Conservation (phyloP, 2,329 filamentous ascomycete species). For the Ophiocordyceps robertsii region DNA sequence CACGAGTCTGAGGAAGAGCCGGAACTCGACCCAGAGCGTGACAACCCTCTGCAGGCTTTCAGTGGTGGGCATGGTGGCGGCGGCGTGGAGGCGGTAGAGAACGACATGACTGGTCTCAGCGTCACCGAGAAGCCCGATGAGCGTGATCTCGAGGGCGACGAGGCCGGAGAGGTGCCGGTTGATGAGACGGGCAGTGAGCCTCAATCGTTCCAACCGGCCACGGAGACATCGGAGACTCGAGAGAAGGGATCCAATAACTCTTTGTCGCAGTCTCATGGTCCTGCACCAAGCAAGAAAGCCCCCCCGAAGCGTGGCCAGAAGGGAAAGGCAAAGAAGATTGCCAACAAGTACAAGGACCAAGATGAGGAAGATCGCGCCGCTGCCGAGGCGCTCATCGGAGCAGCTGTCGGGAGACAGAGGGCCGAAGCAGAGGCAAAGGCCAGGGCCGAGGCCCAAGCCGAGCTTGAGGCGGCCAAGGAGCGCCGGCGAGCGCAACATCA, state of each 20-base stretch:
- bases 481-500: conserved; percentile 71
- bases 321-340: conserved; percentile 75
- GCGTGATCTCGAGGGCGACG: conserved; percentile 5
- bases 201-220: conserved; percentile 3
- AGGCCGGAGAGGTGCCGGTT: conserved; percentile 12
- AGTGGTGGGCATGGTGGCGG: conserved; percentile 12
- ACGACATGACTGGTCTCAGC: conserved; percentile 11
- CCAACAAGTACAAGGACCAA: conserved; percentile 82
- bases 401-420: conserved; percentile 51
- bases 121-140: conserved; percentile 7
- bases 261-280: conserved; percentile 1
- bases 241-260: conserved; percentile 3
- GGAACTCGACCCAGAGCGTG: conserved; percentile 15
- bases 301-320: conserved; percentile 58
- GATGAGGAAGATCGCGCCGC: conserved; percentile 84
- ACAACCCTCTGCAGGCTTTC: conserved; percentile 23
- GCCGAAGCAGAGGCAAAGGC: conserved; percentile 55
- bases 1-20: conserved; percentile 19
- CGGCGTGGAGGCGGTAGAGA: conserved; percentile 11
- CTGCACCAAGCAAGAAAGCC: conserved; percentile 23
- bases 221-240: conserved; percentile 8
- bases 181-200: conserved; percentile 5
- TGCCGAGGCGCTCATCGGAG: conserved; percentile 78
- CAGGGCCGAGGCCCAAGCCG: conserved; percentile 53
- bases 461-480: conserved; percentile 56